phyloP scores from a whole-genome alignment of 2,329 filamentous ascomycete genomes.

The Rutstroemia sp. region DNA sequence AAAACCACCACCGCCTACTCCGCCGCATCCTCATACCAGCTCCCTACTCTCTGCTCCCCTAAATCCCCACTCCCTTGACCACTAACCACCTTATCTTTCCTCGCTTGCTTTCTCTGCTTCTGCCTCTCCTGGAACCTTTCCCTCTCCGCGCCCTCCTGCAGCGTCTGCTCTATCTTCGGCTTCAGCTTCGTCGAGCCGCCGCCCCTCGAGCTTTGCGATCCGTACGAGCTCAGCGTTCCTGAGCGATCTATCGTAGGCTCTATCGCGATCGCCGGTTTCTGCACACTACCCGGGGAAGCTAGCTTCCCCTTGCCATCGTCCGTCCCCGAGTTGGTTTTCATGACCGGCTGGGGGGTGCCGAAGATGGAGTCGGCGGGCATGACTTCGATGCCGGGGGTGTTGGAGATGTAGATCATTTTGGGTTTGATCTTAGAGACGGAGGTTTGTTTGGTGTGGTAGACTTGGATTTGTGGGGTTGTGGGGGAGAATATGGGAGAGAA shows the following conservation, averaged over 20 bases:
- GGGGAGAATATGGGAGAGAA: neutral
- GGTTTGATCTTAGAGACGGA: constrained; percentile 8
- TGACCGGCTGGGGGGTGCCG: neutral
- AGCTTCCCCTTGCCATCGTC: neutral
- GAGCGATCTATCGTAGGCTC: constrained; percentile 1
- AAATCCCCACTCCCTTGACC: too few species aligned
- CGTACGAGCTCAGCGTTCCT: neutral
- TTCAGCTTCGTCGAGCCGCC: neutral
- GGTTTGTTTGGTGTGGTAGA: constrained; percentile 3
- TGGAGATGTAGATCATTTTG: constrained; percentile 8
- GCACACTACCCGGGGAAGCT: neutral
- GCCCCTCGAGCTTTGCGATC: neutral
- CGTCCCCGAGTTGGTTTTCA: neutral
- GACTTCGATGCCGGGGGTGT: neutral
- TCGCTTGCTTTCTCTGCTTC: neutral
- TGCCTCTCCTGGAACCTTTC: neutral
- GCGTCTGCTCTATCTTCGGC: neutral
- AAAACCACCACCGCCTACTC: too few species aligned
- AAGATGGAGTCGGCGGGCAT: constrained; percentile 1
- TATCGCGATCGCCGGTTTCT: neutral
- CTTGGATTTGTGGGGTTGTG: neutral
- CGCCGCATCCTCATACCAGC: too few species aligned
- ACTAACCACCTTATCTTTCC: neutral
- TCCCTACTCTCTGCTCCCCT: too few species aligned
- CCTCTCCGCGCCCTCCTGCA: neutral